These are phyloP conservation scores for Cicer yamashitae DNA, from an alignment of 306 rosid species.

Conservation along the genomic window DNA sequence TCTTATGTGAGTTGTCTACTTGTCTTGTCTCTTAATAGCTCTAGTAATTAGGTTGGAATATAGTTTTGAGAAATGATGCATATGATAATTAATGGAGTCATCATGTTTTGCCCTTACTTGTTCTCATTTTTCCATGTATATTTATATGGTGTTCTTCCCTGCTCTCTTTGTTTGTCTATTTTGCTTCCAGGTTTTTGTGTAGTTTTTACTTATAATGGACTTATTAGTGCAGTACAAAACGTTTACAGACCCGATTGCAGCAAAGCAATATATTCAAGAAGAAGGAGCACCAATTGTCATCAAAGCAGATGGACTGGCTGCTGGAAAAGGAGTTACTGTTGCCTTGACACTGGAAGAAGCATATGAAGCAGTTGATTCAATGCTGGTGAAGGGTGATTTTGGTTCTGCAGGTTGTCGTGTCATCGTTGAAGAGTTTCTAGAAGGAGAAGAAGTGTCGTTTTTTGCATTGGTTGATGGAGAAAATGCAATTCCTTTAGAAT, in stretches of 20 bases:
- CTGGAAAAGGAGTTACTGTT: conserved; percentile 94
- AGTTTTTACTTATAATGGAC: conserved; percentile 36
- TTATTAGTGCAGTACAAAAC: conserved; percentile 76
- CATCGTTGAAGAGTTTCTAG: conserved; percentile 87
- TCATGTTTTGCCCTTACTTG: conserved; percentile 7
- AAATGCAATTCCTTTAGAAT: conserved; percentile 90
- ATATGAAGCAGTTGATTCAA: conserved; percentile 87
- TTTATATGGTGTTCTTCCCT: not conserved
- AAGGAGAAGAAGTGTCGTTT: conserved; percentile 96
- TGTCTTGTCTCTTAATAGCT: conserved; percentile 24
- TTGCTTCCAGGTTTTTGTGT: conserved; percentile 9
- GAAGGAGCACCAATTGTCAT: conserved; percentile 89
- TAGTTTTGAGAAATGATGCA: conserved; percentile 8
- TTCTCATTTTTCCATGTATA: conserved; percentile 17
- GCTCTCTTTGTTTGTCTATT: conserved; percentile 28
- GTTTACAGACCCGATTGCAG: conserved; percentile 75
- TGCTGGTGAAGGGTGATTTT: conserved; percentile 85
- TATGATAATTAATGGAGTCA: conserved; percentile 31
- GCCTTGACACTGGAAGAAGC: conserved; percentile 84
- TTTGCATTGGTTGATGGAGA: conserved; percentile 95
- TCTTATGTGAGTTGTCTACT: conserved; percentile 5
- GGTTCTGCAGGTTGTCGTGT: conserved; percentile 89
- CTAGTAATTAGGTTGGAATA: conserved; percentile 13
- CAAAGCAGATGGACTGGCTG: conserved; percentile 97
- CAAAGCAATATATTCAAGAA: conserved; percentile 80